phyloP scores from a whole-genome alignment of 2,329 filamentous ascomycete species.

The Curvularia eragrostidis region DNA sequence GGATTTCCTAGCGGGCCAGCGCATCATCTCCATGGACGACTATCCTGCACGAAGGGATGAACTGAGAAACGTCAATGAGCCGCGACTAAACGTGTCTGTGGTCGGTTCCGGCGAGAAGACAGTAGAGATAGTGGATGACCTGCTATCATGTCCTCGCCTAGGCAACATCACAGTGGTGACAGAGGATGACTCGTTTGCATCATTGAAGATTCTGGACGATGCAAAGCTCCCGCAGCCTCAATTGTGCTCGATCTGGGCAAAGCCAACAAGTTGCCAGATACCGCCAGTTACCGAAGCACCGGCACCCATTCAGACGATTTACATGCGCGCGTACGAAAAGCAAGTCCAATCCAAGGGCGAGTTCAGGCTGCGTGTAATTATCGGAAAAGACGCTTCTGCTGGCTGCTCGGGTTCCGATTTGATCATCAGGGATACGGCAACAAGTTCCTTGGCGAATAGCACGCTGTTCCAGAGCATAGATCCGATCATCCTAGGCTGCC shows the following conservation, averaged over 20 bases:
- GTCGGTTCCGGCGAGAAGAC: slow-evolving; percentile 40
- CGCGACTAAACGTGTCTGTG: slow-evolving; percentile 40
- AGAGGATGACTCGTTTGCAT: slow-evolving; percentile 40
- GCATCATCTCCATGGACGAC: slow-evolving; percentile 43
- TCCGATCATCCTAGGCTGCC: slow-evolving; percentile 44
- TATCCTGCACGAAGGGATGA: slow-evolving; percentile 42
- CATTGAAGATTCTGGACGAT: slow-evolving; percentile 37
- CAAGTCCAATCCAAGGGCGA: slow-evolving; percentile 44
- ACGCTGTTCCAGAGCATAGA: slow-evolving; percentile 41
- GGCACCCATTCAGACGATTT: slow-evolving; percentile 44
- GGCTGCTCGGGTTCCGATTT: slow-evolving; percentile 35
- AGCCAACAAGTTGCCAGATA: slow-evolving; percentile 32
- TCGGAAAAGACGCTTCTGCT: slow-evolving; percentile 35
- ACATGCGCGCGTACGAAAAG: slow-evolving; percentile 47
- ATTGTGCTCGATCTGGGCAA: slow-evolving; percentile 48
- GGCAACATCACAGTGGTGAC: slow-evolving; percentile 47
- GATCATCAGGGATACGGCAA: slow-evolving; percentile 40
- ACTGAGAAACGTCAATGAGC: slow-evolving; percentile 36
- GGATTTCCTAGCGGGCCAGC: slow-evolving; percentile 43
- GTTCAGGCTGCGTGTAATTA: slow-evolving; percentile 36
- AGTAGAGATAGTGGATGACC: slow-evolving; percentile 43
- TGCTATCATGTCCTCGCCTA: slow-evolving; percentile 42
- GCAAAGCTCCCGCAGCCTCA: slow-evolving; percentile 37
- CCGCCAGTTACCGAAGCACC: slow-evolving; percentile 31
- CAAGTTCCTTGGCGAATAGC: slow-evolving; percentile 24